Evolutionary conservation across 306 rosid species (phyloP).

Genomic region (Trifolium subterraneum): DNA sequence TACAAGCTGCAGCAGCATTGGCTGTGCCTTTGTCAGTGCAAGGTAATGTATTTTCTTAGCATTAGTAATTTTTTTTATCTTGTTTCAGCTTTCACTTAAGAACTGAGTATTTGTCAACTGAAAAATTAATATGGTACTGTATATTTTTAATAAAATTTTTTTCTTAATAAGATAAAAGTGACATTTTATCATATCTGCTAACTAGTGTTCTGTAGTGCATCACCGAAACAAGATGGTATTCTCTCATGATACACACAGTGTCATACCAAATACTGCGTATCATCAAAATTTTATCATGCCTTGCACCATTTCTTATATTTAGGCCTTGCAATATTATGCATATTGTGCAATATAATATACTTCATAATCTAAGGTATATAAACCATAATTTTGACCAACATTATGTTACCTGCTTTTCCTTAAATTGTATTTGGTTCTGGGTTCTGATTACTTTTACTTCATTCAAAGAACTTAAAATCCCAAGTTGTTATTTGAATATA

Average conservation of each 20-base stretch:
- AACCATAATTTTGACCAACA: background rate
- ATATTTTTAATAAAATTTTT: background rate
- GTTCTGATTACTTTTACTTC: background rate
- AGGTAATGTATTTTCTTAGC: constrained; percentile 56
- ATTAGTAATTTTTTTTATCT: background rate
- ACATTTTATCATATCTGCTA: background rate
- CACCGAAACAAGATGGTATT: no score
- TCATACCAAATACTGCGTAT: background rate
- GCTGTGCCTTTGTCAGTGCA: constrained; percentile 76
- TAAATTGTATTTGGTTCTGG: background rate
- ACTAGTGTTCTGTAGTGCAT: no score
- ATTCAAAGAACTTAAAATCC: background rate
- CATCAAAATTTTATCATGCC: background rate
- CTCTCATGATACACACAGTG: background rate
- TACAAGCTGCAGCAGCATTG: constrained; percentile 96
- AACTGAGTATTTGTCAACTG: constrained; percentile 1
- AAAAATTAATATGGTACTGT: background rate
- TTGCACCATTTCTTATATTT: background rate
- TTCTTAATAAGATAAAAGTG: background rate
- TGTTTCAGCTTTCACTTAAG: constrained; percentile 11
- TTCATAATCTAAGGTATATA: background rate
- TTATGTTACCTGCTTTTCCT: constrained; percentile 2
- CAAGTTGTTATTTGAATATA: constrained; percentile 29
- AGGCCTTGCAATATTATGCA: background rate
- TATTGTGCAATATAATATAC: background rate